These are phyloP conservation scores for Mortierella sp. DNA, from an alignment of 371 early-diverging fungal genomes.

Conservation along the genomic window DNA sequence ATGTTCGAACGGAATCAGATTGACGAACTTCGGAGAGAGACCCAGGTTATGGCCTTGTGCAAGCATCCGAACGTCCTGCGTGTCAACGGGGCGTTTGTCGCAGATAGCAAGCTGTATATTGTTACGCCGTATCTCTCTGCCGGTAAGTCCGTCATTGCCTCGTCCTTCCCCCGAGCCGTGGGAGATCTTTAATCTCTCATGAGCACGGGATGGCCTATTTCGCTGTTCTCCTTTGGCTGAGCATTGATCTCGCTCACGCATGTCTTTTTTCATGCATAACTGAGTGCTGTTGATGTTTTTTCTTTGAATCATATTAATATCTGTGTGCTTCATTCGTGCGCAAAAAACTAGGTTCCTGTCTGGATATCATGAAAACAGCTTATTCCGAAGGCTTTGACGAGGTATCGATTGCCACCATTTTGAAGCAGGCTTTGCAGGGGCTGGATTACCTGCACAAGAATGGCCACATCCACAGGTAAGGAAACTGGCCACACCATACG, in stretches of 20 bases:
- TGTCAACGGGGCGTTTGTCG: constrained; percentile 87
- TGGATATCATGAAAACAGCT: constrained; percentile 89
- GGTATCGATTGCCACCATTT: constrained; percentile 82
- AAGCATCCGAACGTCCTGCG: constrained; percentile 89
- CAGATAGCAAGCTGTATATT: constrained; percentile 83
- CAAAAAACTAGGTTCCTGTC: constrained; percentile 70
- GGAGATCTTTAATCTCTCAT: background rate
- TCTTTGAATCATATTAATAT: constrained; percentile 9
- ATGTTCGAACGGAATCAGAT: constrained; percentile 95
- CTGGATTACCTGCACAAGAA: constrained; percentile 89
- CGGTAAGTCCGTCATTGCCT: constrained; percentile 57
- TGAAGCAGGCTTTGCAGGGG: constrained; percentile 87
- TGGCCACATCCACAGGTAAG: constrained; percentile 83
- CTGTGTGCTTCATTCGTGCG: background rate
- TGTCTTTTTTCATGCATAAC: background rate
- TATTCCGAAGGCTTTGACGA: constrained; percentile 90
- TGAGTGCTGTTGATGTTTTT: background rate
- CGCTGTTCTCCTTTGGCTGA: background rate
- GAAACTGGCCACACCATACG: too few relatives aligned
- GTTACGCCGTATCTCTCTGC: constrained; percentile 85
- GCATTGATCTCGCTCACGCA: background rate
- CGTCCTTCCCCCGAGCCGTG: background rate
- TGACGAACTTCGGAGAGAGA: constrained; percentile 91
- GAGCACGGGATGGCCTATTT: background rate
- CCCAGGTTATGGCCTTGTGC: constrained; percentile 89